These are phyloP conservation scores for Podaxis sp. DNA, from an alignment of 768 basidiomycete genomes.

Conservation along the genomic window DNA sequence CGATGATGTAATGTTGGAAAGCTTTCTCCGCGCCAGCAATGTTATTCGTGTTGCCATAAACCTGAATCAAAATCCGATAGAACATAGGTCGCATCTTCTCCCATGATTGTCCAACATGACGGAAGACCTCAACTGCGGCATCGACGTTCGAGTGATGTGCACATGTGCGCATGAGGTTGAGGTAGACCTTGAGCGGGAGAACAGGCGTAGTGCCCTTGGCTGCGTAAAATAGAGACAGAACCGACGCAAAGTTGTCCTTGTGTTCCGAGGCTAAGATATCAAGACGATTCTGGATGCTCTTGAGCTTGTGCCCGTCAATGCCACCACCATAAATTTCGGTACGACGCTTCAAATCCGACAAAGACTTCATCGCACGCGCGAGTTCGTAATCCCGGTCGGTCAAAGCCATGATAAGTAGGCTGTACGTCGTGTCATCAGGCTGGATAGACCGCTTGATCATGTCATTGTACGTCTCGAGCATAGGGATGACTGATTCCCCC, in stretches of 20 bases:
- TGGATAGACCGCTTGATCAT: conserved; percentile 62
- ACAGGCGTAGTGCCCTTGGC: conserved; percentile 24
- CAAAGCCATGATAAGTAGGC: conserved; percentile 58
- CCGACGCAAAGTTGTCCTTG: conserved; percentile 62
- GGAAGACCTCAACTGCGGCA: conserved; percentile 64
- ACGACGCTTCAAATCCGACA: conserved; percentile 37
- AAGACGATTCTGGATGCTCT: neutral
- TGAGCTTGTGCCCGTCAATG: neutral
- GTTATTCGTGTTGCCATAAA: conserved; percentile 54
- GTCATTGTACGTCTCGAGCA: conserved; percentile 71
- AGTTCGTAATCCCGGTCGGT: conserved; percentile 70
- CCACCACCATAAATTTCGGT: neutral
- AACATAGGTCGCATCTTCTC: conserved; percentile 20
- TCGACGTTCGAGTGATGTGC: conserved; percentile 56
- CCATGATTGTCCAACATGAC: conserved; percentile 52
- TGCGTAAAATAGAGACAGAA: conserved; percentile 72
- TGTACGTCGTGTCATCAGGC: conserved; percentile 66
- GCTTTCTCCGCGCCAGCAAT: conserved; percentile 51
- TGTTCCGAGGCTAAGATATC: neutral
- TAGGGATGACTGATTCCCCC: conserved; percentile 54
- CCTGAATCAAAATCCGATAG: conserved; percentile 58
- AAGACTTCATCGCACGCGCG: conserved; percentile 37
- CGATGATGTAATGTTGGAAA: conserved; percentile 57
- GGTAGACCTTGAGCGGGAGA: conserved; percentile 35
- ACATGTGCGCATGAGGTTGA: conserved; percentile 59